A percentile compares a stretch with the other conserved stretches of the same genome.
Conservation (phyloP, 495 filamentous ascomycete species). For the Tuber microsphaerosporum region DNA sequence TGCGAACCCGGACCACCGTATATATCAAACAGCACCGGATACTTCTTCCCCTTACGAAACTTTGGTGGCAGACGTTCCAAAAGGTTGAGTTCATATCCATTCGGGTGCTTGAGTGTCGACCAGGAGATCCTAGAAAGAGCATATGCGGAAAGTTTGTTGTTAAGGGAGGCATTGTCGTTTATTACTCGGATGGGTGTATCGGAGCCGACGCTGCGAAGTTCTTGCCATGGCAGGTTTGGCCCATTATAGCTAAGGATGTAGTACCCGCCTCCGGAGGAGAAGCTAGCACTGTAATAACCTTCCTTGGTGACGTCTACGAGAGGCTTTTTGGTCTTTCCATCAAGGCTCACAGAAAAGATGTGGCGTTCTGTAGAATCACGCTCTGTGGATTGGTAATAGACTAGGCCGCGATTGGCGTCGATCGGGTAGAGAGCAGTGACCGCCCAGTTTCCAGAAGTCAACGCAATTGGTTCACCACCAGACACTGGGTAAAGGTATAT, state of each 20-base stretch:
- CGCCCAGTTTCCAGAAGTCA: conserved; percentile 54
- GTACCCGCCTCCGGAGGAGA: conserved; percentile 50
- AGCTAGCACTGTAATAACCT: conserved; percentile 52
- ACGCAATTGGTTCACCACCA: conserved; percentile 45
- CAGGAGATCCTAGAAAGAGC: conserved; percentile 50
- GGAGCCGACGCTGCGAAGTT: conserved; percentile 48
- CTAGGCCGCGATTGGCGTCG: conserved; percentile 46
- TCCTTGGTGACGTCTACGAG: conserved; percentile 49
- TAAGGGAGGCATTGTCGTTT: conserved; percentile 48
- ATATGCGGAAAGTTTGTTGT: conserved; percentile 47
- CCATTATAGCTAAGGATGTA: conserved; percentile 54
- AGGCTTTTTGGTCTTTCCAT: conserved; percentile 44
- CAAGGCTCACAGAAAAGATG: conserved; percentile 50
- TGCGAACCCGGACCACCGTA: conserved; percentile 55
- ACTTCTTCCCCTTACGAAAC: conserved; percentile 50
- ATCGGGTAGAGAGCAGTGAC: conserved; percentile 49
- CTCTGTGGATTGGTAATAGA: conserved; percentile 54
- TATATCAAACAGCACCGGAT: conserved; percentile 52
- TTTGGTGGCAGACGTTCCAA: conserved; percentile 49
- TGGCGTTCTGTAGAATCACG: conserved; percentile 52
- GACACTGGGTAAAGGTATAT: conserved; percentile 52
- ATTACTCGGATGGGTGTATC: conserved; percentile 48
- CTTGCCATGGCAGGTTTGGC: conserved; percentile 53
- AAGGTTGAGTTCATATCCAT: conserved; percentile 48
- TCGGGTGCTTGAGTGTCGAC: conserved; percentile 47